Evolutionary conservation across 331 rosid species (phyloP).

Genomic region (Stylosanthes scabra): DNA sequence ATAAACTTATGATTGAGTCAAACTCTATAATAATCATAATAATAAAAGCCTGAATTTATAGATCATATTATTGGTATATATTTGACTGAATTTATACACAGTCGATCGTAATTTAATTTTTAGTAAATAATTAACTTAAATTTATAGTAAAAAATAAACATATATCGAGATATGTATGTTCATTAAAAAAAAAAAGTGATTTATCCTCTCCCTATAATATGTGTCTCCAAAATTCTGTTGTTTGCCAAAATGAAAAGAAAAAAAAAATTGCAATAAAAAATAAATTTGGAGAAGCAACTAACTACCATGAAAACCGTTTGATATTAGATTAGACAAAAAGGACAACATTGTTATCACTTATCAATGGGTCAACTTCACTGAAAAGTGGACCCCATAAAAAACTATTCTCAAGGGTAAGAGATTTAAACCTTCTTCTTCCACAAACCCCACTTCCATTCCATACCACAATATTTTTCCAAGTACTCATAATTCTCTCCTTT

Average conservation of each 20-base stretch:
- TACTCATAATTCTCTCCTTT: conserved; percentile 13
- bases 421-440: conserved; percentile 45
- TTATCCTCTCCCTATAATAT: too few species aligned
- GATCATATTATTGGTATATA: too few species aligned
- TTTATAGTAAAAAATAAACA: too few species aligned
- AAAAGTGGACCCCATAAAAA: conserved; percentile 62
- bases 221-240: conserved; percentile 27
- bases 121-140: too few species aligned
- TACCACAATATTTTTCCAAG: conserved; percentile 8
- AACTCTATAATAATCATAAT: too few species aligned
- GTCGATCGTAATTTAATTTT: too few species aligned
- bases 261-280: background rate
- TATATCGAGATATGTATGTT: background rate
- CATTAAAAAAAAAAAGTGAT: too few species aligned
- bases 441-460: conserved; percentile 59
- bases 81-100: too few species aligned
- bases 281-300: conserved; percentile 17
- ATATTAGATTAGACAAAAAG: conserved; percentile 12
- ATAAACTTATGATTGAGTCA: too few species aligned
- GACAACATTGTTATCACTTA: conserved; percentile 4
- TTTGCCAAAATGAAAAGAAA: conserved; percentile 41
- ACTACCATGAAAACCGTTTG: conserved; percentile 53
- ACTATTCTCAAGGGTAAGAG: conserved; percentile 54
- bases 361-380: conserved; percentile 42
- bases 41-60: too few species aligned